Evolutionary conservation across 768 basidiomycete genomes (phyloP).

Genomic region (Mycena pura): DNA sequence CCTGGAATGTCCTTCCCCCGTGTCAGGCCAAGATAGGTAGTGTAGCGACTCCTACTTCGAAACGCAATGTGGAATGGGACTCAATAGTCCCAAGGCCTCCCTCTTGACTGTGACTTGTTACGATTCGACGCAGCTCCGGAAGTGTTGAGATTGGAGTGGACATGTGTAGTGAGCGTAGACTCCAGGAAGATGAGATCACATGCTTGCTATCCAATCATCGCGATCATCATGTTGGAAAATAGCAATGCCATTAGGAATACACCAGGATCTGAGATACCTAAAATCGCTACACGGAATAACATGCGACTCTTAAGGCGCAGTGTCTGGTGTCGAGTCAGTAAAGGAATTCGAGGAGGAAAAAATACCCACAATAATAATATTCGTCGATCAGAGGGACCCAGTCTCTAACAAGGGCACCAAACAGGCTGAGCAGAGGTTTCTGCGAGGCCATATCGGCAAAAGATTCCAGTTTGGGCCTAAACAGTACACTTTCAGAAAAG

Average conservation of each 20-base stretch:
- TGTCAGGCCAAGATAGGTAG: background rate
- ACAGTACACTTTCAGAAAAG: constrained; percentile 13
- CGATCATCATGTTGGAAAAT: no score
- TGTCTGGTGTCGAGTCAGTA: constrained; percentile 28
- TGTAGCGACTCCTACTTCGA: constrained; percentile 35
- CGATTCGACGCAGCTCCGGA: constrained; percentile 54
- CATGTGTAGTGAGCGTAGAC: constrained; percentile 36
- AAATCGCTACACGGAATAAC: constrained; percentile 17
- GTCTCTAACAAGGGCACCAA: constrained; percentile 75
- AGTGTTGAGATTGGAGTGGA: constrained; percentile 35
- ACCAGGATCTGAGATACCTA: constrained; percentile 11
- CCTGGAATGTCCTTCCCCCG: constrained; percentile 38
- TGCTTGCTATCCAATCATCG: constrained; percentile 13
- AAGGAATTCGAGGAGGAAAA: background rate
- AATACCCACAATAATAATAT: constrained; percentile 87
- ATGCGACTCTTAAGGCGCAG: constrained; percentile 48
- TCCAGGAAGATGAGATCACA: constrained; percentile 8
- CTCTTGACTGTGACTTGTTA: constrained; percentile 53
- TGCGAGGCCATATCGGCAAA: constrained; percentile 61
- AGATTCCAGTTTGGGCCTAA: constrained; percentile 78
- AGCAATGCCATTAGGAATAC: constrained; percentile 18
- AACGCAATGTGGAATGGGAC: constrained; percentile 39
- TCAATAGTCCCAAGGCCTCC: constrained; percentile 51
- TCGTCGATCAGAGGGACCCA: constrained; percentile 91
- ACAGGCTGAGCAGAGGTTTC: constrained; percentile 69